Evolutionary conservation across 768 basidiomycete species (phyloP).

Genomic region (Floccularia luteovirens): DNA sequence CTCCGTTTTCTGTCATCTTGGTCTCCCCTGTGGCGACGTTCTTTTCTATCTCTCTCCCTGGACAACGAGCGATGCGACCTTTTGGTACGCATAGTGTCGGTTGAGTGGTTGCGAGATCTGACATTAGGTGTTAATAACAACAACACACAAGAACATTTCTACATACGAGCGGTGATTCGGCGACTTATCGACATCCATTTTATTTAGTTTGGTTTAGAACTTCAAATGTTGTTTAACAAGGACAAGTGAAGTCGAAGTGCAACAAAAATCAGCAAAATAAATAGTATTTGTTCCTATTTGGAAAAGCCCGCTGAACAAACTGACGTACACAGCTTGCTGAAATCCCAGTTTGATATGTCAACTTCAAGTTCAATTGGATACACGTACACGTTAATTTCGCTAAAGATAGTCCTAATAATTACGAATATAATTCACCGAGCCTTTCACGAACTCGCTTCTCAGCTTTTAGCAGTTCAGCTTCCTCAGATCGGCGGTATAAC

Average conservation of each 20-base stretch:
- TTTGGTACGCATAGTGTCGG: slow-evolving; percentile 67
- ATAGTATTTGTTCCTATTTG: too few species aligned
- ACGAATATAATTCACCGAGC: slow-evolving; percentile 33
- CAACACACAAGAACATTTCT: slow-evolving; percentile 1
- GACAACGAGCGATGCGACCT: slow-evolving; percentile 70
- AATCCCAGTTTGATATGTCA: too few species aligned
- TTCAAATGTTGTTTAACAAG: neutral
- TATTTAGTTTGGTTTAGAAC: slow-evolving; percentile 14
- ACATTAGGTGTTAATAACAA: slow-evolving; percentile 4
- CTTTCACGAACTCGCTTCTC: slow-evolving; percentile 51
- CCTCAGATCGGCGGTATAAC: slow-evolving; percentile 42
- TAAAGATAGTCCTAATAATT: slow-evolving; percentile 4
- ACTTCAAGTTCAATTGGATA: too few species aligned
- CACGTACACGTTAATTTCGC: slow-evolving; percentile 28
- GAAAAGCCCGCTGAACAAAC: too few species aligned
- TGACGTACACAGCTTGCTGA: too few species aligned
- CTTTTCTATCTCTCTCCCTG: slow-evolving; percentile 50
- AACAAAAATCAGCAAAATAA: too few species aligned
- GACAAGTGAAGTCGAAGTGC: neutral
- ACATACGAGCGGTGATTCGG: slow-evolving; percentile 58
- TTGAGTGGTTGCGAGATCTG: slow-evolving; percentile 69
- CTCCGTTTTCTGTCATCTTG: slow-evolving; percentile 55
- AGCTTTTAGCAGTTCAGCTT: slow-evolving; percentile 46
- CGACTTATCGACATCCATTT: slow-evolving; percentile 60
- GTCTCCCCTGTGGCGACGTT: slow-evolving; percentile 45